These are phyloP conservation scores for Paraurostyla sp. DNA, from an alignment of 73 alveolate genomes.

Conservation along the genomic window DNA sequence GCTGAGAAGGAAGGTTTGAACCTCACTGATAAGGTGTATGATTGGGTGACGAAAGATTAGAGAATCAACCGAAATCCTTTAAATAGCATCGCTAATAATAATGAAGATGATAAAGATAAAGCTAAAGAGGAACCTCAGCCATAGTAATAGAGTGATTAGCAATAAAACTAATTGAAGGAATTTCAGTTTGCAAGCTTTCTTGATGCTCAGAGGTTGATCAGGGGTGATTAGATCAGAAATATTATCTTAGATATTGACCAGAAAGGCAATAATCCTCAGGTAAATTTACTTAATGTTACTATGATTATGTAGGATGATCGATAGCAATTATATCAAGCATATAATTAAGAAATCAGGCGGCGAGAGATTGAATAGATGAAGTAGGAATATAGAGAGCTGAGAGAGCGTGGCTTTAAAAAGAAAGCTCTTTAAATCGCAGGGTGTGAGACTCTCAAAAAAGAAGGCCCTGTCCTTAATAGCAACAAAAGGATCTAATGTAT, in stretches of 20 bases:
- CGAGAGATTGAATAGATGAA: constrained; percentile 35
- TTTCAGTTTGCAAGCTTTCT: constrained; percentile 24
- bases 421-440: constrained; percentile 2
- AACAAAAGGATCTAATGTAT: neutral
- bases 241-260: constrained; percentile 30
- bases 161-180: neutral
- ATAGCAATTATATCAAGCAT: constrained; percentile 3
- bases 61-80: neutral
- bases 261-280: too few relatives aligned
- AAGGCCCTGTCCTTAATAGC: neutral
- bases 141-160: neutral
- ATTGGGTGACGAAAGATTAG: constrained; percentile 33
- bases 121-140: neutral
- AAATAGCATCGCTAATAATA: neutral
- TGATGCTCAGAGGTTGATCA: constrained; percentile 7
- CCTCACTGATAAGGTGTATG: constrained; percentile 14
- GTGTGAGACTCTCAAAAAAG: neutral
- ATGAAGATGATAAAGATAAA: neutral
- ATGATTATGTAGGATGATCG: constrained; percentile 17
- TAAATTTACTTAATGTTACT: neutral
- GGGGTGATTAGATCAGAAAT: constrained; percentile 27
- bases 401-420: constrained; percentile 29
- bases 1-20: constrained; percentile 48
- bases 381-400: constrained; percentile 18
- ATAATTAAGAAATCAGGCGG: constrained; percentile 5